phyloP scores from a whole-genome alignment of 768 basidiomycete genomes.

The Erythrobasidium yunnanense region DNA sequence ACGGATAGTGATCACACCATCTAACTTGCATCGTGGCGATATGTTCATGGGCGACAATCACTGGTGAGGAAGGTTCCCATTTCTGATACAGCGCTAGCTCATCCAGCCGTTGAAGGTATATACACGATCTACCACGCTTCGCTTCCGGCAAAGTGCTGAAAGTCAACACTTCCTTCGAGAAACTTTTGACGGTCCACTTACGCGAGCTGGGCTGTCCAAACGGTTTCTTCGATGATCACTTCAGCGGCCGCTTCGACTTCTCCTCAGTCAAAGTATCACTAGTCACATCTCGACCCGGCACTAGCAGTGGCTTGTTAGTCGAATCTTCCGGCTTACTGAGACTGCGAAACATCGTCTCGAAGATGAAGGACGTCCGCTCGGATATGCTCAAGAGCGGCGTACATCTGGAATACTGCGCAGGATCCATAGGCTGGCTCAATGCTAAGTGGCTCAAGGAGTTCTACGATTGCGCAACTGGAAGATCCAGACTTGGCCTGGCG shows the following conservation, averaged over 20 bases:
- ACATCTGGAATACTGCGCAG: slow-evolving; percentile 22
- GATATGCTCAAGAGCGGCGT: slow-evolving; percentile 1
- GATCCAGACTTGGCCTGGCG: neutral
- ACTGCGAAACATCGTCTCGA: neutral
- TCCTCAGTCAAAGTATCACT: neutral
- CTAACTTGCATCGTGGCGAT: slow-evolving; percentile 26
- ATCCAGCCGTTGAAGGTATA: slow-evolving; percentile 10
- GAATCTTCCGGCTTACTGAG: slow-evolving; percentile 4
- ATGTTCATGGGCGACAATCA: slow-evolving; percentile 28
- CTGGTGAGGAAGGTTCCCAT: slow-evolving; percentile 18
- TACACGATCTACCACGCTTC: slow-evolving; percentile 23
- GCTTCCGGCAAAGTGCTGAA: neutral
- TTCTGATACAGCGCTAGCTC: no score
- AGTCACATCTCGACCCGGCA: slow-evolving; percentile 8
- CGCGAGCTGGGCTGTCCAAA: slow-evolving; percentile 16
- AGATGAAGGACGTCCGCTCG: neutral
- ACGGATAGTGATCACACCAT: slow-evolving; percentile 27
- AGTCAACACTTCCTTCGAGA: slow-evolving; percentile 6
- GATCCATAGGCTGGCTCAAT: neutral
- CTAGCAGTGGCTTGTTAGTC: neutral
- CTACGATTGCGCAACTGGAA: slow-evolving; percentile 10
- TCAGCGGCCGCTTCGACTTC: slow-evolving; percentile 27
- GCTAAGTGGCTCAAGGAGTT: slow-evolving; percentile 21
- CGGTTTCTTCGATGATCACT: neutral
- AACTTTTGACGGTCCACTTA: slow-evolving; percentile 4